phyloP scores from a whole-genome alignment of 2,329 filamentous ascomycete species.

The Trichoderma pleuroti region DNA sequence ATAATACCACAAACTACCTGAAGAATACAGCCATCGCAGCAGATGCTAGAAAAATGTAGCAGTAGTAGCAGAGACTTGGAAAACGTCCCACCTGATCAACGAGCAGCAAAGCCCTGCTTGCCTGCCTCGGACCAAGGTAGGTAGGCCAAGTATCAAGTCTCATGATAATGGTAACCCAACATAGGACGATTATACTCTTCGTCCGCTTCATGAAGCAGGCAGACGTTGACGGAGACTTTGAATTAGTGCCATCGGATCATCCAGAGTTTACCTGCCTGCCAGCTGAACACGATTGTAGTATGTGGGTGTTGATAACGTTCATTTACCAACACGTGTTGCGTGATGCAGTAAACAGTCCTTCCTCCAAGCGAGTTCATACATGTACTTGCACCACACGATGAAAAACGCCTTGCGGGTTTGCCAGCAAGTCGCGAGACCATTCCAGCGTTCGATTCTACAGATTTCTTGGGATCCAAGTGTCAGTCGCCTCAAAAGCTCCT shows the following conservation, averaged over 20 bases:
- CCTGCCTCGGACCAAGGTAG: neutral
- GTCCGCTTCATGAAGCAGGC: neutral
- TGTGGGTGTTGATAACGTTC: neutral
- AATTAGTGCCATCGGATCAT: neutral
- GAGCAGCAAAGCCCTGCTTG: neutral
- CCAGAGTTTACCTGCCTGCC: neutral
- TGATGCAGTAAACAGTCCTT: neutral
- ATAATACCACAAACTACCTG: too few relatives aligned
- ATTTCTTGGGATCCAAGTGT: neutral
- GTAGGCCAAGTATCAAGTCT: neutral
- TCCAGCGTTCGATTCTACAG: neutral
- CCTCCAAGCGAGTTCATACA: neutral
- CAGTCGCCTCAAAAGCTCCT: neutral
- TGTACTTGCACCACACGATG: neutral
- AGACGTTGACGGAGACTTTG: neutral
- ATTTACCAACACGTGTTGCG: neutral
- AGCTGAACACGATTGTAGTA: neutral
- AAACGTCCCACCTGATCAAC: too few relatives aligned
- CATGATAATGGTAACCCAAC: neutral
- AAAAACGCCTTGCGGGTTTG: conserved; percentile 15
- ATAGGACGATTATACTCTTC: neutral
- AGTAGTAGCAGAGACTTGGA: too few relatives aligned
- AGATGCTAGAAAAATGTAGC: too few relatives aligned
- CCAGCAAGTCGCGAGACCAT: neutral
- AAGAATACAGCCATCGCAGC: too few relatives aligned